Conservation (phyloP, 2,329 filamentous ascomycete species). For the Verticillium alfalfae region DNA sequence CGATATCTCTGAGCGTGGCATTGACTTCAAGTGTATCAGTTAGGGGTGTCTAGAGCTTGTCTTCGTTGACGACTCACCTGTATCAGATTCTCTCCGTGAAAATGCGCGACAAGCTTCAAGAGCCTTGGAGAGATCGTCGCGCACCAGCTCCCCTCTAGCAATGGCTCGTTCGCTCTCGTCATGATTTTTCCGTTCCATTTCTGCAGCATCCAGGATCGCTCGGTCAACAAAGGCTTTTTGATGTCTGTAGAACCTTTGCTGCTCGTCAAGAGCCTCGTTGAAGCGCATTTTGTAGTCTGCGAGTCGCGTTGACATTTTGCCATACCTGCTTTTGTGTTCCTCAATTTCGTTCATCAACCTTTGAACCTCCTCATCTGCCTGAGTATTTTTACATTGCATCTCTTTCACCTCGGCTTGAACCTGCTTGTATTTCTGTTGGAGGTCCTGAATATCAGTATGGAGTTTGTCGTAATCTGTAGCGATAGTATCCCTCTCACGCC, state of each 20-base stretch:
- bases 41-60: neutral
- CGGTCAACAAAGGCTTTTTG: slow-evolving; percentile 25
- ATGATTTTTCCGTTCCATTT: slow-evolving; percentile 17
- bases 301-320: slow-evolving; percentile 27
- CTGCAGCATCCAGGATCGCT: slow-evolving; percentile 24
- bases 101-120: neutral
- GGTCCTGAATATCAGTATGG: slow-evolving; percentile 15
- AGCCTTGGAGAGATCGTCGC: neutral
- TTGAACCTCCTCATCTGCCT: slow-evolving; percentile 16
- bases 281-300: slow-evolving; percentile 28
- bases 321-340: slow-evolving; percentile 18
- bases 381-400: neutral
- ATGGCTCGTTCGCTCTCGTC: slow-evolving; percentile 15
- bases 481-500: neutral
- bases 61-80: neutral
- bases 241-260: slow-evolving; percentile 34
- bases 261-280: slow-evolving; percentile 40
- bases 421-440: slow-evolving; percentile 17
- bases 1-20: neutral
- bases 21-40: neutral
- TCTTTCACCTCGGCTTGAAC: neutral
- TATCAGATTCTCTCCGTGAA: neutral
- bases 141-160: slow-evolving; percentile 9
- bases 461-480: slow-evolving; percentile 9
- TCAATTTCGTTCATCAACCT: slow-evolving; percentile 19